These are phyloP conservation scores for Amylostereum areolatum DNA, from an alignment of 1,284 basidiomycete species.

Conservation along the genomic window DNA sequence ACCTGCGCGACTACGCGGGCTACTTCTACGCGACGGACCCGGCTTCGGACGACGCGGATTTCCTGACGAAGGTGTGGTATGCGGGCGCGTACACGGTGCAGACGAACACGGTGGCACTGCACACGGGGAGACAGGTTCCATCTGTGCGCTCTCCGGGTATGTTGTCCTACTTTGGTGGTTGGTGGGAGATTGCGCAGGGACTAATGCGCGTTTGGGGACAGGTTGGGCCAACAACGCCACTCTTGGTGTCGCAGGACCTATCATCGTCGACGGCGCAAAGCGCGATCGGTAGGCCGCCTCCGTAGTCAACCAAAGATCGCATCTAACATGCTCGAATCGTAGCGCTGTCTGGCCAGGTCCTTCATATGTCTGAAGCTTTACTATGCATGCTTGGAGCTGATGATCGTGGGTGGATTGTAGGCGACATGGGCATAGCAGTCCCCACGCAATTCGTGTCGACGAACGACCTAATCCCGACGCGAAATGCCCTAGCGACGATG, in stretches of 20 bases:
- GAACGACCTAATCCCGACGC: constrained; percentile 47
- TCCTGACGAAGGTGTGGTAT: constrained; percentile 58
- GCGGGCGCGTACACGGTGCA: constrained; percentile 59
- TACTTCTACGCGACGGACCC: constrained; percentile 50
- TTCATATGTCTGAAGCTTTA: too few relatives aligned
- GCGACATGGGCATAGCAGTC: constrained; percentile 60
- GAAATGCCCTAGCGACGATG: constrained; percentile 55
- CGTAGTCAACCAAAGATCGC: too few relatives aligned
- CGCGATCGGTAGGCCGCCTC: constrained; percentile 38
- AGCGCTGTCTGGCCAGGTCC: constrained; percentile 58
- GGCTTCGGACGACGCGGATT: constrained; percentile 38
- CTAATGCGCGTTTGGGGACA: constrained; percentile 16
- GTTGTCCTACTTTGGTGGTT: neutral
- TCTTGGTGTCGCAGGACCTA: constrained; percentile 50
- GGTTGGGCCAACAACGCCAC: constrained; percentile 56
- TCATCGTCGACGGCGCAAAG: constrained; percentile 60
- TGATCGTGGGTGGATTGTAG: too few relatives aligned
- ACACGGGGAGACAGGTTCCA: constrained; percentile 48
- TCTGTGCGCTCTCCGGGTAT: too few relatives aligned
- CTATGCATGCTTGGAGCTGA: too few relatives aligned
- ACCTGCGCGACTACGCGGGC: constrained; percentile 46
- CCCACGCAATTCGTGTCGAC: constrained; percentile 57
- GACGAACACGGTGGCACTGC: constrained; percentile 46
- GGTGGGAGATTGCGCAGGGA: neutral
- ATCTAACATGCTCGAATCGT: too few relatives aligned